phyloP scores from a whole-genome alignment of 139 green algal genomes.

The Chlamydomonas sp. region DNA sequence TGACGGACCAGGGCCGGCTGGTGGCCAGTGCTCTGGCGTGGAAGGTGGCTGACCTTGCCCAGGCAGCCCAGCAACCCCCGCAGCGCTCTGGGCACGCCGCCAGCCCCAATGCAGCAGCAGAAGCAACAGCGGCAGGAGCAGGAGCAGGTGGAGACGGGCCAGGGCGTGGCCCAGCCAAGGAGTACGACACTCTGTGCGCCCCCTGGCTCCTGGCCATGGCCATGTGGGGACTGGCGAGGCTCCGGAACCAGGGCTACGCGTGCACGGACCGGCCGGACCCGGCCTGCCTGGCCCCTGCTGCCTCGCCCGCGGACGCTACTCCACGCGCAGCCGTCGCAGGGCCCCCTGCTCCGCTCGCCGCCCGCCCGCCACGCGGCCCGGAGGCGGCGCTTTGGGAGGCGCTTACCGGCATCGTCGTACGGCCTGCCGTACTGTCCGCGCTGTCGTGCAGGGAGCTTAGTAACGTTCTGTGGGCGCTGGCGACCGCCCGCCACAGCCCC shows the following conservation, averaged over 20 bases:
- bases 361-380: neutral
- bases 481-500: neutral
- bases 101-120: neutral
- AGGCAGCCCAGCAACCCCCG: neutral
- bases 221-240: slow-evolving; percentile 9
- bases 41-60: neutral
- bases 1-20: too few relatives aligned
- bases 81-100: neutral
- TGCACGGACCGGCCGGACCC: too few relatives aligned
- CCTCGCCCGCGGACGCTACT: neutral
- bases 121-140: neutral
- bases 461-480: slow-evolving; percentile 29
- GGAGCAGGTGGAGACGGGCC: neutral
- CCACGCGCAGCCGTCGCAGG: too few relatives aligned
- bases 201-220: slow-evolving; percentile 10
- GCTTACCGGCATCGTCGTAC: neutral
- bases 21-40: too few relatives aligned
- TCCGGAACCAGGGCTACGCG: neutral
- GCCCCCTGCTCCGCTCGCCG: neutral
- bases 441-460: slow-evolving; percentile 3
- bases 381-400: neutral
- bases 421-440: too few relatives aligned
- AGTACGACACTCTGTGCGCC: too few relatives aligned
- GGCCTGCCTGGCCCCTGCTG: too few relatives aligned
- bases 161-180: too few relatives aligned